phyloP scores from a whole-genome alignment of 139 green algal genomes.

The Closterium sp. region DNA sequence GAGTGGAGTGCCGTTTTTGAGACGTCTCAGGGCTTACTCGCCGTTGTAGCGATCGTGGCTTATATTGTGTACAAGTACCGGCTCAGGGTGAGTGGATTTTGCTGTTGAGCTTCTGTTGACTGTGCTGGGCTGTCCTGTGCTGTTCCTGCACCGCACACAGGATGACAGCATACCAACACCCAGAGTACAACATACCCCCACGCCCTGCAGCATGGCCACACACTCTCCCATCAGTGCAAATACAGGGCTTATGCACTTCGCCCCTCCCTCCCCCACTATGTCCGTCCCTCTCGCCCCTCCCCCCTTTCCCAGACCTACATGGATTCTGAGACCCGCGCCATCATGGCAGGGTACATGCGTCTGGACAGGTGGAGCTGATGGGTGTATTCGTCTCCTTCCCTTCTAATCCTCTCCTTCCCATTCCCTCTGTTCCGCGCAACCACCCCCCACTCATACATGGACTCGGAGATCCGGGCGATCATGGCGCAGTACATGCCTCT shows the following conservation, averaged over 20 bases:
- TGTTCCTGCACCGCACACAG: too few species aligned
- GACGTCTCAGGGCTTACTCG: neutral
- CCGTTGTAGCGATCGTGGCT: slow-evolving; percentile 16
- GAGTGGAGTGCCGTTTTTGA: neutral
- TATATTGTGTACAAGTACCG: slow-evolving; percentile 54
- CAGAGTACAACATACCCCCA: too few species aligned
- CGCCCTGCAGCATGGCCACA: too few species aligned
- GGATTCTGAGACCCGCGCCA: slow-evolving; percentile 65
- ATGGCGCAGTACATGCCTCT: slow-evolving; percentile 79
- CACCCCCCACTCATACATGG: slow-evolving; percentile 52
- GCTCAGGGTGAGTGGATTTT: slow-evolving; percentile 21
- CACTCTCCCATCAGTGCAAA: too few species aligned
- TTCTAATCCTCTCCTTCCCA: neutral
- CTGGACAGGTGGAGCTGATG: slow-evolving; percentile 56
- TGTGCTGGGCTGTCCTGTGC: slow-evolving; percentile 31
- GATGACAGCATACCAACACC: too few species aligned
- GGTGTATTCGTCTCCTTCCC: too few species aligned
- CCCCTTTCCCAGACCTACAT: too few species aligned
- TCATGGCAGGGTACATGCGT: slow-evolving; percentile 76
- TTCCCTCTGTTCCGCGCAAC: neutral
- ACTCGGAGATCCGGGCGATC: slow-evolving; percentile 72
- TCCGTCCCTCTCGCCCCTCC: too few species aligned
- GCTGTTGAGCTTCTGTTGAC: neutral
- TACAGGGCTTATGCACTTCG: too few species aligned
- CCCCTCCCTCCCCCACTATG: too few species aligned